Conservation (phyloP, 306 rosid genomes). For the Rosa persica region DNA sequence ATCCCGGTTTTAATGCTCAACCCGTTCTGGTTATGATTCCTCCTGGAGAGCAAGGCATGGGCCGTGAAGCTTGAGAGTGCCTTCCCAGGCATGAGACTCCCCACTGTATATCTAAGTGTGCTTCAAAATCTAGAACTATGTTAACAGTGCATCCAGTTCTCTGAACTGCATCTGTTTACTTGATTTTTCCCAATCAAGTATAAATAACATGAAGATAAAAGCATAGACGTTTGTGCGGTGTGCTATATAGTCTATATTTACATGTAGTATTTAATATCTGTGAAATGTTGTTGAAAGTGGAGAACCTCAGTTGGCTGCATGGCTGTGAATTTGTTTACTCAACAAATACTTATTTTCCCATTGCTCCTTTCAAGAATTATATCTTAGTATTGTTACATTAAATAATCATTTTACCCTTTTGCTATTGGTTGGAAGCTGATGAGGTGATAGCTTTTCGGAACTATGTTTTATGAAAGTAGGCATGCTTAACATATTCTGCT, state of each 20-base stretch:
- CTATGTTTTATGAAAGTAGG: too few relatives aligned
- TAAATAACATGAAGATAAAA: slow-evolving; percentile 16
- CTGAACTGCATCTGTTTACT: slow-evolving; percentile 2
- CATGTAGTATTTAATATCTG: background rate
- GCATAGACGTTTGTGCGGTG: slow-evolving; percentile 11
- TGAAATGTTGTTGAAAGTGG: background rate
- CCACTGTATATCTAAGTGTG: slow-evolving; percentile 10
- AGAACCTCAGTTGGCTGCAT: background rate
- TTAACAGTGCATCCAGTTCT: slow-evolving; percentile 1
- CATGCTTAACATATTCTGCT: too few relatives aligned
- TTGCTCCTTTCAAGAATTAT: background rate
- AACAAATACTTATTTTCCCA: background rate
- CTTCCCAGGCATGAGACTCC: slow-evolving; percentile 13
- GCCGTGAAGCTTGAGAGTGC: slow-evolving; percentile 53
- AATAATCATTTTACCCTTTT: background rate
- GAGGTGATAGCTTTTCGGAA: too few relatives aligned
- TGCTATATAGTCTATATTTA: slow-evolving; percentile 9
- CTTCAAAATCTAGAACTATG: slow-evolving; percentile 7
- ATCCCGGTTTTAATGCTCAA: slow-evolving; percentile 85
- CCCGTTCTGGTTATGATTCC: slow-evolving; percentile 83
- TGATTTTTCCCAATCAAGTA: background rate
- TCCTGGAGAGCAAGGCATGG: slow-evolving; percentile 86
- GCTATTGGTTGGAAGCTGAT: background rate
- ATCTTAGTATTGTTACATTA: background rate
- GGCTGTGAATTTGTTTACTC: background rate